Percentiles rank a stretch among this genome's conserved stretches.
Evolutionary conservation across 495 filamentous ascomycete species (phyloP).

Genomic region (Penicillium paxilli): DNA sequence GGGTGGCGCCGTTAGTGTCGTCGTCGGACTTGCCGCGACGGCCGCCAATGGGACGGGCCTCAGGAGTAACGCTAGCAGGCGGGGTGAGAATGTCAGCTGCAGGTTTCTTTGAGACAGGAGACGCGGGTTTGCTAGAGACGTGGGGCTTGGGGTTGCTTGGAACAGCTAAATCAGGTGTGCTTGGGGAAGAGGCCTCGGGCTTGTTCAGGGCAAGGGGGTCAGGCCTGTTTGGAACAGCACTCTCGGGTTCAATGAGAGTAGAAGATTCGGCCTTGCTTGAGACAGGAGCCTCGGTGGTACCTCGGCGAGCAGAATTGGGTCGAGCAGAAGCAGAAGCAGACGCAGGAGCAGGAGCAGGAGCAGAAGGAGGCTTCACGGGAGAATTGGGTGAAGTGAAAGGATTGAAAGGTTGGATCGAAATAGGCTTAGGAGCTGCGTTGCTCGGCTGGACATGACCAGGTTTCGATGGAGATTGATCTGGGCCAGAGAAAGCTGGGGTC

Average conservation of each 20-base stretch:
- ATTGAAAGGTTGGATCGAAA: neutral
- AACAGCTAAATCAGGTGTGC: neutral
- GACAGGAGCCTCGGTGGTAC: neutral
- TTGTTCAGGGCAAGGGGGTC: no score
- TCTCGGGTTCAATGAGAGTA: neutral
- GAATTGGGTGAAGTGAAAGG: neutral
- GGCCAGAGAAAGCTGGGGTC: neutral
- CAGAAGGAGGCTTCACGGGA: constrained; percentile 2
- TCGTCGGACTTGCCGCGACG: neutral
- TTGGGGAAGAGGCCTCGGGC: no score
- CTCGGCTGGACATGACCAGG: neutral
- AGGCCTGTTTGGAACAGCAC: no score
- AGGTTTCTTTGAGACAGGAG: neutral
- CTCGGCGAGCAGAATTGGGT: neutral
- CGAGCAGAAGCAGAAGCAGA: neutral
- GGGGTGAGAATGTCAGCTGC: neutral
- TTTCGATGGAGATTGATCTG: neutral
- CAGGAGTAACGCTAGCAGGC: neutral
- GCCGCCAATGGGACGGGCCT: neutral
- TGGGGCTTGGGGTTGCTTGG: neutral
- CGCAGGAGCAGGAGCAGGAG: neutral
- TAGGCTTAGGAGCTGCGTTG: neutral
- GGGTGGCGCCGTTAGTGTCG: neutral
- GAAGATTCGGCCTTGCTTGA: neutral
- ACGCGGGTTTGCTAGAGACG: neutral